Evolutionary conservation across 169 alveolate genomes (phyloP).

Genomic region (Babesia gibsoni): DNA sequence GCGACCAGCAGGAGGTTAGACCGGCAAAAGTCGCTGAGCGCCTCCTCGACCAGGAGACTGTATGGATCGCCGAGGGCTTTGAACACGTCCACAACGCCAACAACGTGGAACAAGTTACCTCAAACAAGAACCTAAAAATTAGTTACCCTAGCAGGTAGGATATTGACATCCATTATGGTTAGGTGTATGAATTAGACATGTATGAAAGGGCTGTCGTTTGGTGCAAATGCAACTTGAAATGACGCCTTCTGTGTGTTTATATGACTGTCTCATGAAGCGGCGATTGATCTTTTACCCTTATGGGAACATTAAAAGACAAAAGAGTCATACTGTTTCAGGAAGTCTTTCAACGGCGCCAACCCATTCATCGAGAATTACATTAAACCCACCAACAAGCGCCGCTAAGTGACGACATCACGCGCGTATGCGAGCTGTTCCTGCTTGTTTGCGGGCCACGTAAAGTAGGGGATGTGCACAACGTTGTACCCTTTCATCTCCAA

Average conservation of each 20-base stretch:
- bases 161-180: background rate
- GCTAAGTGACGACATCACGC: background rate
- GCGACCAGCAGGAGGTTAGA: constrained; percentile 9
- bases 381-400: constrained; percentile 19
- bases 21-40: constrained; percentile 34
- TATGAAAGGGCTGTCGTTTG: no score
- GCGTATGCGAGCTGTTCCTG: constrained; percentile 40
- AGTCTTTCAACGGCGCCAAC: constrained; percentile 61
- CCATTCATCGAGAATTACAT: constrained; percentile 45
- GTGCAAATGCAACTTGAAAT: no score
- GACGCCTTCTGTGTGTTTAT: no score
- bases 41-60: constrained; percentile 39
- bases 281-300: no score
- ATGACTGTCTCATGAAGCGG: no score
- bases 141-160: constrained; percentile 53
- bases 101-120: background rate
- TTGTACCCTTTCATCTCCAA: constrained; percentile 25
- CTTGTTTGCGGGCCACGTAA: constrained; percentile 43
- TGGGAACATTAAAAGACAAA: no score
- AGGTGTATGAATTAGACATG: no score
- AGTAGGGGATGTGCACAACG: constrained; percentile 41
- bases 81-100: constrained; percentile 51
- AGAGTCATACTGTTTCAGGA: constrained; percentile 32
- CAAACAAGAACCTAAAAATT: constrained; percentile 14
- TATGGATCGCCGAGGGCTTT: constrained; percentile 51